phyloP scores from a whole-genome alignment of 2,329 filamentous ascomycete species.

The Ophiostoma quercus region DNA sequence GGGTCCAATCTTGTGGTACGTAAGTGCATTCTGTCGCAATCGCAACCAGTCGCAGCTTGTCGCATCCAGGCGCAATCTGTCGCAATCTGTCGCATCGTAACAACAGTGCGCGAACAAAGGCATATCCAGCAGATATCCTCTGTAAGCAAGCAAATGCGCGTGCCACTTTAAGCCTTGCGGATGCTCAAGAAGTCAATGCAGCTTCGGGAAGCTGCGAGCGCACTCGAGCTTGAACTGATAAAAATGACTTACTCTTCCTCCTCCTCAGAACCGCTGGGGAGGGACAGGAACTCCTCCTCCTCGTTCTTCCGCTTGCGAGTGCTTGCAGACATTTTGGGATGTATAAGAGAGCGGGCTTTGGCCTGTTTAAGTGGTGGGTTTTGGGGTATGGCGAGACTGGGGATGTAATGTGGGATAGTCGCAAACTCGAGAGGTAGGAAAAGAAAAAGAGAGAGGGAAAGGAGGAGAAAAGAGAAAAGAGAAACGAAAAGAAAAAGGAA shows the following conservation, averaged over 20 bases:
- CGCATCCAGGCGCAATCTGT: constrained; percentile 7
- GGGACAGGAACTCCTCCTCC: constrained; percentile 51
- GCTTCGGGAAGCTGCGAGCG: not conserved
- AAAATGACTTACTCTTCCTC: constrained; percentile 49
- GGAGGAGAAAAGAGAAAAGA: constrained; percentile 23
- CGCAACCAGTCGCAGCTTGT: not conserved
- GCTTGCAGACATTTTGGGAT: constrained; percentile 37
- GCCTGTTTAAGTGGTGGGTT: constrained; percentile 22
- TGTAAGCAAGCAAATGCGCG: not conserved
- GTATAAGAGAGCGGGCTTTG: constrained; percentile 19
- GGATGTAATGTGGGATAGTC: not conserved
- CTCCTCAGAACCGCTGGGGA: constrained; percentile 48
- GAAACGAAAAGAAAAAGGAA: constrained; percentile 28
- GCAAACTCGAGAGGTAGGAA: constrained; percentile 9
- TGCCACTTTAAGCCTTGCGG: not conserved
- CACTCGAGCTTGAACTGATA: constrained; percentile 1
- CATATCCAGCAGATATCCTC: not conserved
- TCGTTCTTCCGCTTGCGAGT: constrained; percentile 49
- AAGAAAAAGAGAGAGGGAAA: constrained; percentile 25
- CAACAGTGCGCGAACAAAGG: not conserved
- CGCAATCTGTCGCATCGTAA: constrained; percentile 11
- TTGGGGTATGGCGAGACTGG: not conserved
- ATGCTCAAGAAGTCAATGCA: not conserved
- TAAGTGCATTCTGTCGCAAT: constrained; percentile 7
- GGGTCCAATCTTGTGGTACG: not conserved